Conservation (phyloP, 139 green algal genomes). For the Chlorella sp. region DNA sequence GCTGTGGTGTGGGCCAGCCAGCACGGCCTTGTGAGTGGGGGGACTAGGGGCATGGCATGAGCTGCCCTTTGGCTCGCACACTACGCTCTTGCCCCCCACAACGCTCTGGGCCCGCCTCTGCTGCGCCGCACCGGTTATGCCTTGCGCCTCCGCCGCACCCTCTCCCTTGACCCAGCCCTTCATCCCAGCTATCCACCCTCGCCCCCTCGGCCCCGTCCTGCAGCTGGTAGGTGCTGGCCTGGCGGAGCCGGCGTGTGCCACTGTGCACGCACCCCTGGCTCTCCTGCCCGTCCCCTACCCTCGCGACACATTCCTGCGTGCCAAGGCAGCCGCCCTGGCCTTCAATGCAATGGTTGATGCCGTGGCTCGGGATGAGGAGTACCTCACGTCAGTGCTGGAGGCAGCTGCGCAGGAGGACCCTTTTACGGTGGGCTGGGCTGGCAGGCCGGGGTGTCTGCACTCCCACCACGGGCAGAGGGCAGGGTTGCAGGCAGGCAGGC, state of each 20-base stretch:
- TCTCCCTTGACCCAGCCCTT: too few relatives aligned
- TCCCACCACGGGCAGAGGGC: too few relatives aligned
- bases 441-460: background rate
- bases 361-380: constrained; percentile 79
- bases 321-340: constrained; percentile 55
- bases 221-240: constrained; percentile 52
- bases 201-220: background rate
- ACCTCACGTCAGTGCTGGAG: constrained; percentile 75
- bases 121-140: background rate
- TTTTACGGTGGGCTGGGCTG: constrained; percentile 76
- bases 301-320: constrained; percentile 53
- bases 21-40: constrained; percentile 77
- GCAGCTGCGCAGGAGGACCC: constrained; percentile 74
- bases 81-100: background rate
- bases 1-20: constrained; percentile 83
- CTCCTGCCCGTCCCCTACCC: constrained; percentile 90
- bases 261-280: constrained; percentile 88
- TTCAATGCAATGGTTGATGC: constrained; percentile 90
- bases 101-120: too few relatives aligned
- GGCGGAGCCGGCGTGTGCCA: constrained; percentile 31
- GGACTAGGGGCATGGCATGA: background rate
- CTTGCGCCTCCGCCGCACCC: background rate
- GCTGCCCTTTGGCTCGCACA: background rate
- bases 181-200: too few relatives aligned
- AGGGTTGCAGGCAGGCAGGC: background rate